Evolutionary conservation across 2,329 filamentous ascomycete species (phyloP).

Genomic region (Cytospora schulzeri): DNA sequence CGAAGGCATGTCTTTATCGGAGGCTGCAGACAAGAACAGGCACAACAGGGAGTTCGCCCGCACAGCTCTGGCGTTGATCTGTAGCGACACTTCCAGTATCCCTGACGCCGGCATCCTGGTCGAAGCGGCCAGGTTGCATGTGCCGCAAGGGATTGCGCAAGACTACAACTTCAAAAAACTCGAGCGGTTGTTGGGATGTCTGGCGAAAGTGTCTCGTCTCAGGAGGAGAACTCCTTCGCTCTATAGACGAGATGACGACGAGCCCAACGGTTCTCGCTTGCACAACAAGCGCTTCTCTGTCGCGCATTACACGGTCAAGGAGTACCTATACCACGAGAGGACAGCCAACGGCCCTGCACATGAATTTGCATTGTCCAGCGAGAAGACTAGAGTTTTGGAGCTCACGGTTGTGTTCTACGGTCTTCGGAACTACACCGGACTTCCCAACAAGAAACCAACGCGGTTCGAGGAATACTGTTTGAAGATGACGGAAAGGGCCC

Average conservation of each 20-base stretch:
- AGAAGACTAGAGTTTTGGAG: conserved; percentile 1
- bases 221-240: background rate
- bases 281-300: background rate
- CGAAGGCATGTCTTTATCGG: background rate
- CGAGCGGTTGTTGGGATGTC: conserved; percentile 6
- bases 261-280: background rate
- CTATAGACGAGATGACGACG: background rate
- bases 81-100: background rate
- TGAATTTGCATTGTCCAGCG: background rate
- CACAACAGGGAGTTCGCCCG: conserved; percentile 6
- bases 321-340: conserved; percentile 4
- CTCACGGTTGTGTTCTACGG: conserved; percentile 14
- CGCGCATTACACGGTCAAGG: conserved; percentile 23
- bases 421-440: background rate
- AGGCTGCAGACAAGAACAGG: background rate
- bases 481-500: conserved; percentile 10
- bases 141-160: background rate
- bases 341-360: background rate
- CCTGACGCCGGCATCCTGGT: conserved; percentile 6
- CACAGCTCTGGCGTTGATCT: conserved; percentile 15
- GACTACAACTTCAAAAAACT: background rate
- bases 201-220: background rate
- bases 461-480: conserved; percentile 19
- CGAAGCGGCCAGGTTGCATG: background rate
- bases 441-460: background rate